Evolutionary conservation across 2,329 filamentous ascomycete species (phyloP).

Genomic region (Beauveria pseudobassiana): DNA sequence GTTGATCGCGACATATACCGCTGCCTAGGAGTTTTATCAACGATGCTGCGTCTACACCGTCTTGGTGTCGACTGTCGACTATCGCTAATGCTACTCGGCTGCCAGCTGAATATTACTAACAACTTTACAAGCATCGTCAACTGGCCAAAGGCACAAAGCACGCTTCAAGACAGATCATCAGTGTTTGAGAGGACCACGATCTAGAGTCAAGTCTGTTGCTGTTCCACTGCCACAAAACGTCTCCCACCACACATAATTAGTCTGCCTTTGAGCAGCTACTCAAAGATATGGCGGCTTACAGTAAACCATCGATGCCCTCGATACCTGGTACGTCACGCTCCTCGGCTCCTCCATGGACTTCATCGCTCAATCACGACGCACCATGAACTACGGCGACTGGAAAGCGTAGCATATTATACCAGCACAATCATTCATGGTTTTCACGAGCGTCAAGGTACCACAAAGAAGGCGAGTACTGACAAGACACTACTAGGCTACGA

Average conservation of each 20-base stretch:
- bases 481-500: constrained; percentile 44
- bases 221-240: not conserved
- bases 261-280: not conserved
- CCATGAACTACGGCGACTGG: not conserved
- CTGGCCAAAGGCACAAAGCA: not conserved
- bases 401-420: not conserved
- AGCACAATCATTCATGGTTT: not conserved
- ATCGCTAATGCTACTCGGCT: not conserved
- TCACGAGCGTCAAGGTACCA: too few relatives aligned
- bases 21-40: too few relatives aligned
- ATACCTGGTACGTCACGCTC: constrained; percentile 66
- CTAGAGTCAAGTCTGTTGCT: not conserved
- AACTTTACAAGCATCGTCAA: not conserved
- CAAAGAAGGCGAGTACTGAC: not conserved
- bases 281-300: constrained; percentile 45
- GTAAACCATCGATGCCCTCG: constrained; percentile 69
- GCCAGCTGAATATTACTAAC: not conserved
- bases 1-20: constrained; percentile 21
- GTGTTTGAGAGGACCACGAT: not conserved
- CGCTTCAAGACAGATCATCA: not conserved
- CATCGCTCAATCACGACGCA: too few relatives aligned
- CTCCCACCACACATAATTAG: not conserved
- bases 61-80: not conserved
- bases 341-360: too few relatives aligned
- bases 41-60: not conserved